These are phyloP conservation scores for Parastagonospora avenae DNA, from an alignment of 2,329 filamentous ascomycete genomes.

Conservation along the genomic window DNA sequence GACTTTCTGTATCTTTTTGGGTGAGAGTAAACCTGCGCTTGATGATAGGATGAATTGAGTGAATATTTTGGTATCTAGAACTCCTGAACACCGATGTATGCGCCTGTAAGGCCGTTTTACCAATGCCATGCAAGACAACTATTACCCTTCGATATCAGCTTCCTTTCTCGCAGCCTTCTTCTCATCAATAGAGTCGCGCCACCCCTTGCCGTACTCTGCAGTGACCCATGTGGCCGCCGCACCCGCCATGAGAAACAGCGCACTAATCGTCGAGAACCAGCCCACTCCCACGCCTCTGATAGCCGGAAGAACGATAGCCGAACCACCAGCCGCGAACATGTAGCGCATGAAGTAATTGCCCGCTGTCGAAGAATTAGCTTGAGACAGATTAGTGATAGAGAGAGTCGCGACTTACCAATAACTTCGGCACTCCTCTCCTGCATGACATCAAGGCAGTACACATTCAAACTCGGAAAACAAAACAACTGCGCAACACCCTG, in stretches of 20 bases:
- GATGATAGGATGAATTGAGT: neutral
- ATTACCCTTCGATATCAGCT: conserved; percentile 28
- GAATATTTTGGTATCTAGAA: conserved; percentile 1
- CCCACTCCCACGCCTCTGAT: conserved; percentile 77
- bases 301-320: conserved; percentile 74
- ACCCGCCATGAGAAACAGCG: conserved; percentile 59
- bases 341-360: conserved; percentile 82
- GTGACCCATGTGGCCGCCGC: conserved; percentile 56
- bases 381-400: too few relatives aligned
- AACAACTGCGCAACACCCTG: conserved; percentile 77
- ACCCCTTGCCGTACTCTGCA: conserved; percentile 56
- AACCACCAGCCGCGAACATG: conserved; percentile 72
- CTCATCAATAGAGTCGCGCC: conserved; percentile 61
- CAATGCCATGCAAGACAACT: neutral
- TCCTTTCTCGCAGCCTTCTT: conserved; percentile 50
- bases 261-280: conserved; percentile 77
- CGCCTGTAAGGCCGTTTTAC: neutral
- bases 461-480: conserved; percentile 76
- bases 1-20: too few relatives aligned
- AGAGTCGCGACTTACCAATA: conserved; percentile 49
- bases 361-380: conserved; percentile 49
- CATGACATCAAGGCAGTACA: conserved; percentile 84
- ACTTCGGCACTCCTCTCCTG: conserved; percentile 72
- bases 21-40: too few relatives aligned
- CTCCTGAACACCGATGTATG: neutral